Evolutionary conservation across 2,329 filamentous ascomycete genomes (phyloP), one percentile per base, ranked within the genome.

Genomic region (Aspergillus clavatus): DNA sequence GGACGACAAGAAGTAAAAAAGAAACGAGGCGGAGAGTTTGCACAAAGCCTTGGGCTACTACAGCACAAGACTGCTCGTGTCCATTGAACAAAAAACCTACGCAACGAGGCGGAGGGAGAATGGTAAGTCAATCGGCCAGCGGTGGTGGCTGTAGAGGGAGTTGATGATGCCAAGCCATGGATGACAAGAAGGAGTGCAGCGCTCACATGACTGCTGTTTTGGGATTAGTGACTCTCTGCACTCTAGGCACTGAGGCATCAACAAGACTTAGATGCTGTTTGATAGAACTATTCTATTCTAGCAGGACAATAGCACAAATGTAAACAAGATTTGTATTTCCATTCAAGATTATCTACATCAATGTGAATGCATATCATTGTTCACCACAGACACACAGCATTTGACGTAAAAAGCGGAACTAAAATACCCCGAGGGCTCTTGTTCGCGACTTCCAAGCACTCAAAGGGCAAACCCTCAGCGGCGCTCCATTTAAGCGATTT

Each of bases 131-230:
- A 14, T 40, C 38, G 50, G 43, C 40, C 21, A 52, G 52, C 47
- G 52, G 52, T 49, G 54, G 50, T 54, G 48, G 56, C 55, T 56
- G 50, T 48, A 58, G 59, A 64, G 57, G 56, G 59, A 63, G 61
- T 62, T 63, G 57, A 62, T 62, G 62, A 67, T 65, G 65, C 66
- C 65, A 68, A 68, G 64, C 58, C 61, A 54, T 54, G 54, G 57
- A 52, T 52, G 53, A 58, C 54, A 54, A 62, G 56, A 56, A 52
- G 46, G 43, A 52, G 40, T 35, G 18, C 11, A 26, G 26, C 23
- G 29, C 16, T 35, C 23, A 36, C 21, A 42, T 40, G 23, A 40
- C 23, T 18, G 21, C 18, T 14, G 24, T 6, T 37, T 22, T 37
- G 18, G 38, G 23, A 12, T 18, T 40, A 27, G 33, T 41, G 38